Evolutionary conservation across 31 red algal genomes (phyloP), one percentile per base, ranked within the genome.

Genomic region (Asparagopsis taxiformis): DNA sequence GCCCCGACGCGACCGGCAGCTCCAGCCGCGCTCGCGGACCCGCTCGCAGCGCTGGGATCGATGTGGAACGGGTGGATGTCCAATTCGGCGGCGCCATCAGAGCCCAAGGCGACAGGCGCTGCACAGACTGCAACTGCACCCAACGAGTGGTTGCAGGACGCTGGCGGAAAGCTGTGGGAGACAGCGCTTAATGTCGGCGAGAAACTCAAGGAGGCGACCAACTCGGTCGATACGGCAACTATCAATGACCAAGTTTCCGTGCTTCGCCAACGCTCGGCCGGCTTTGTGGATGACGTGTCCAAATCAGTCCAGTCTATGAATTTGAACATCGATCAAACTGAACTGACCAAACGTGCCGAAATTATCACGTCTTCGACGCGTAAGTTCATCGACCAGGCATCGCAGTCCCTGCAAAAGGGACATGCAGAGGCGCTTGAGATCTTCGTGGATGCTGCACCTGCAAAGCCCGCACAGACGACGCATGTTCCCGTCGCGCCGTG

Each of bases 381-480:
- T 6, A 3, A 39, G 51, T 31, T 79, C 11, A 21, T 79, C 35
- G 75, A 66, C 3, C 23, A 66, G n/a, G 75, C 61, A 7, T 51
- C 28, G 21, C 2, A 25, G 29, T 19, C 46, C 49, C 51, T 66
- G 22, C 50, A 64, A 30, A 20, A 30, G 26, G 17, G 67, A 8
- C 17, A 56, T 2, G 51, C 32, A 59, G 80, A 84, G 46, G 80
- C 68, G 38, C 31, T 63, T 2, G 55, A 74, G 26, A 67, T 84
- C 15, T 84, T 84, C 37, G 80, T 84, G 46, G 80, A 84, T 30
- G 38, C 59, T 34, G 25, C 54, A 5, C 54, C 54, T 6, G 8
- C 41, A 6, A 13, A 9, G 6, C 41, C 41, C 8, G 13, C 6
- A 46, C n/a, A n/a, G n/a, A n/a, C n/a, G n/a, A n/a, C n/a, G n/a